Evolutionary conservation across 257 asterid species (phyloP).

Genomic region (Haberlea rhodopensis): DNA sequence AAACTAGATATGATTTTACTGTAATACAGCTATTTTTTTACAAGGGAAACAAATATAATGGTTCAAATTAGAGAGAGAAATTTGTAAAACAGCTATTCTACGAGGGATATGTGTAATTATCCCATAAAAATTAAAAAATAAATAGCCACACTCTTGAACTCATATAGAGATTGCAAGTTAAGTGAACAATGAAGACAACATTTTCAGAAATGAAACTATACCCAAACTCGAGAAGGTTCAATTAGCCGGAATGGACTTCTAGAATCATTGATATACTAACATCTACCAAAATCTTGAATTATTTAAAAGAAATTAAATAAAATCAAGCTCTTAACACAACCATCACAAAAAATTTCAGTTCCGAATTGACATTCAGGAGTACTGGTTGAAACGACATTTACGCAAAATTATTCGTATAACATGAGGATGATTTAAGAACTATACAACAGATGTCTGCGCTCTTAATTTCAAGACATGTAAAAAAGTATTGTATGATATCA

Average conservation of each 20-base stretch:
- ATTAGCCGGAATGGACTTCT: not conserved
- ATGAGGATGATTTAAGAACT: not conserved
- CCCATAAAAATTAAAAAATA: too few relatives aligned
- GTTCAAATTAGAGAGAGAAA: too few relatives aligned
- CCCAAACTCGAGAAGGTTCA: not conserved
- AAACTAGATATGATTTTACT: too few relatives aligned
- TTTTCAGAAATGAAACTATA: not conserved
- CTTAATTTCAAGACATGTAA: constrained; percentile 8
- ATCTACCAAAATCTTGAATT: too few relatives aligned
- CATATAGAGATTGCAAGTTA: too few relatives aligned
- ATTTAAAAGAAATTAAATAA: too few relatives aligned
- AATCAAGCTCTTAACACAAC: not conserved
- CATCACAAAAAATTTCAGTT: not conserved
- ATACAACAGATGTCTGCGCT: constrained; percentile 1
- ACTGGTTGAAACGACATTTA: not conserved
- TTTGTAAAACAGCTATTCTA: too few relatives aligned
- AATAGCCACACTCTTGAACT: not conserved
- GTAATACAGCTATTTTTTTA: too few relatives aligned
- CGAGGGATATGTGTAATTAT: too few relatives aligned
- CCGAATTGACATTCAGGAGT: not conserved
- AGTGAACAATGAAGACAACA: not conserved
- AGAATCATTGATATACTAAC: too few relatives aligned
- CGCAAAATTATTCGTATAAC: not conserved
- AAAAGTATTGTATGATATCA: constrained; percentile 5
- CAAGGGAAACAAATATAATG: too few relatives aligned